Evolutionary conservation across 345 rosid species (phyloP).

Genomic region (Corymbia maculata): DNA sequence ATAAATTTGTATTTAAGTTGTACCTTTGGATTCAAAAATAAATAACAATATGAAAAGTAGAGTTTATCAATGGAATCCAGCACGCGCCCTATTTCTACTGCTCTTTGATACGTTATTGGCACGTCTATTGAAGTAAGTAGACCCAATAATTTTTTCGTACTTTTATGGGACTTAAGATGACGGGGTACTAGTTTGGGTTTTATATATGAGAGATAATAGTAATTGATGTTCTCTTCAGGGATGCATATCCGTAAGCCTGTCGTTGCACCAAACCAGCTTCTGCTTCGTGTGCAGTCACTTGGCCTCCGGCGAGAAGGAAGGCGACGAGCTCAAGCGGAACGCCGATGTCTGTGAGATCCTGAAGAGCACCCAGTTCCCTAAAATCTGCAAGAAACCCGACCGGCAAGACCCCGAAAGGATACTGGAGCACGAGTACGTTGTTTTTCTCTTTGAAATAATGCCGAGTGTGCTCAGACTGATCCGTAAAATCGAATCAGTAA

Average conservation of each 20-base stretch:
- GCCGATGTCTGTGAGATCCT: constrained; percentile 81
- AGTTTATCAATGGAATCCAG: background rate
- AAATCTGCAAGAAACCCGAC: constrained; percentile 52
- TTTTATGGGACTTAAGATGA: background rate
- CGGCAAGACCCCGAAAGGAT: constrained; percentile 61
- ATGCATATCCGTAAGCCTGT: constrained; percentile 82
- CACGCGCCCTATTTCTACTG: background rate
- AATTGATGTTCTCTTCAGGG: constrained; percentile 39
- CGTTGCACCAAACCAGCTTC: constrained; percentile 85
- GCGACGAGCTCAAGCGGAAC: constrained; percentile 85
- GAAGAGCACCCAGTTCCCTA: constrained; percentile 63
- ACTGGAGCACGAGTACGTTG: constrained; percentile 69
- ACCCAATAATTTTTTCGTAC: background rate
- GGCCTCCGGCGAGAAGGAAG: constrained; percentile 97
- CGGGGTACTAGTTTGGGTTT: background rate
- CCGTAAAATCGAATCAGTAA: background rate
- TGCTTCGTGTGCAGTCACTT: constrained; percentile 94
- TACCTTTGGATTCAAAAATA: background rate
- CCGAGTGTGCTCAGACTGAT: background rate
- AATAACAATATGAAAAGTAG: background rate
- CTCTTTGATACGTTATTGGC: background rate
- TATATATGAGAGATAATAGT: background rate
- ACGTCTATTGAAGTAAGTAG: background rate
- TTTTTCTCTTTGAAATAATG: background rate
- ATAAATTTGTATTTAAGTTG: background rate